Evolutionary conservation across 1,284 basidiomycete genomes (phyloP), one percentile per base, ranked within the genome.

Genomic region (Anthracocystis setariae): DNA sequence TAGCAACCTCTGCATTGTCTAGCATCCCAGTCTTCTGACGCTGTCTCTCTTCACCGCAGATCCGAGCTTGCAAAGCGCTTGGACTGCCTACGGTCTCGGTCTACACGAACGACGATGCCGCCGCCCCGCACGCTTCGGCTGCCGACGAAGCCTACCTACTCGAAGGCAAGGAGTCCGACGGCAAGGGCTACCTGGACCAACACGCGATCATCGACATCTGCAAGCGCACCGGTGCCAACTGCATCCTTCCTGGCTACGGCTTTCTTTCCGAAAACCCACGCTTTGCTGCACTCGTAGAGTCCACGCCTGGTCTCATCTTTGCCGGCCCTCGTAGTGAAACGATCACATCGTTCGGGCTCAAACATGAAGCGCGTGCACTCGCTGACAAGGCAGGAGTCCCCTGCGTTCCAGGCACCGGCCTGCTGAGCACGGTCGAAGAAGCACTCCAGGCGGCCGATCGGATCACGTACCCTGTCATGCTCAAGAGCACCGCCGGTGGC

Each of bases 401-500:
- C 0, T 85, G 89, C 23, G 87, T 90, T 1, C 88, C 88, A 0
- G 90, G 90, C 0, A 88, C 87, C 0, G 33, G 24, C 5, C 52
- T 67, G 17, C 46, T 71, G 17, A 84, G 86, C 3, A 24, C 20
- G n/a, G 83, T 88, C 17, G 74, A 88, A 10, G 59, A 66, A 15
- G 81, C 84, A n/a, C 77, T 84, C 0, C 85, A 86, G 2, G 86
- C 86, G 3, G 89, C 88, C 0, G 62, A 85, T 3, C 60, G 77
- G 7, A 15, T 84, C 89, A 27, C 88, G 87, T 17, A 90, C 85
- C 76, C 90, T 89, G 51, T 90, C 12, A 88, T 91, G 73, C 84
- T 91, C 73, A 91, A 91, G 80, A 87, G 89, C 5, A 88, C 88
- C 0, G 88, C 87, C 0, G 90, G 90, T 8, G 90, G 90, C 2